A percentile compares a stretch with the other conserved stretches of the same genome.
Evolutionary conservation across 2,329 filamentous ascomycete species (phyloP).

Genomic region (Spiromastix sp.): DNA sequence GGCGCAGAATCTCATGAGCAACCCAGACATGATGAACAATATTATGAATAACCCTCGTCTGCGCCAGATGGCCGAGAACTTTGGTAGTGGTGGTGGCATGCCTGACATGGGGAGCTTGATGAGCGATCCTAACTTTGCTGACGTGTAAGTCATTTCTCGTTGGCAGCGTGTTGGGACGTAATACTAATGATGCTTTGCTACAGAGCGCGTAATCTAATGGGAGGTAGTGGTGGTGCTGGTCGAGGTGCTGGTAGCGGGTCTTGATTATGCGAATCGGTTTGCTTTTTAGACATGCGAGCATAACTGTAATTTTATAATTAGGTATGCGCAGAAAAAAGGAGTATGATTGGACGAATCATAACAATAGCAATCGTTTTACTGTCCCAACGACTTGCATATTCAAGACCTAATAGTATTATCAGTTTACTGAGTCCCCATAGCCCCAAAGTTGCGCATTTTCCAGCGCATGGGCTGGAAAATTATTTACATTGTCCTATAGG

Average conservation of each 20-base stretch:
- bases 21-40: conserved; percentile 83
- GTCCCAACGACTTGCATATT: no score
- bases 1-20: conserved; percentile 95
- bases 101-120: conserved; percentile 78
- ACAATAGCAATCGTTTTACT: no score
- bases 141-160: conserved; percentile 60
- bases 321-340: no score
- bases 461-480: no score
- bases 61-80: conserved; percentile 74
- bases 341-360: no score
- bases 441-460: no score
- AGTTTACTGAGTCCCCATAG: no score
- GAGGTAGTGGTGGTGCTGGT: conserved; percentile 43
- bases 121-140: conserved; percentile 83
- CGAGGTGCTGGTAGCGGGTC: conserved; percentile 14
- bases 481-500: no score
- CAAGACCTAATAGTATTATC: no score
- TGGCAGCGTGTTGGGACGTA: neutral
- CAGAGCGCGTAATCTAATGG: conserved; percentile 61
- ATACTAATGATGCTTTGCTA: conserved; percentile 9
- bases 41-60: conserved; percentile 90
- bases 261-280: no score
- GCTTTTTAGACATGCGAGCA: no score
- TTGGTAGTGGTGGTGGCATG: conserved; percentile 61
- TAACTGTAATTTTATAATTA: no score